phyloP scores from a whole-genome alignment of 176 grass and related monocot species.

The Aegilops speltoides region DNA sequence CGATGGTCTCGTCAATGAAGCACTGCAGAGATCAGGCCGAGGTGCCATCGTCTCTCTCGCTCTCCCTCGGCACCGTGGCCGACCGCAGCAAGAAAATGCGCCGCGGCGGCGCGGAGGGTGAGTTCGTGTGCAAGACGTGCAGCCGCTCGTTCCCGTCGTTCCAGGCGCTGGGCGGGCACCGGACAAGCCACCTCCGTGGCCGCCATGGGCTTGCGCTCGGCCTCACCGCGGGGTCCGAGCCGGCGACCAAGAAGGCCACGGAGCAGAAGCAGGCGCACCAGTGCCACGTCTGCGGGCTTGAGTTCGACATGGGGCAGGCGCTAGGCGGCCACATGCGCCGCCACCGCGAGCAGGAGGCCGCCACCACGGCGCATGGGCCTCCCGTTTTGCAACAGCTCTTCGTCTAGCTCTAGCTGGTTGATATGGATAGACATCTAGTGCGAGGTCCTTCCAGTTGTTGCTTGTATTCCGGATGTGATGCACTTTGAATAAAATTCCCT shows the following conservation, averaged over 20 bases:
- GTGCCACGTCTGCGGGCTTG: slow-evolving; percentile 53
- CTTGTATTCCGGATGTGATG: no score
- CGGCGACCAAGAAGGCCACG: background rate
- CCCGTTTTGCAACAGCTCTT: slow-evolving; percentile 50
- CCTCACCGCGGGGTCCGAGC: background rate
- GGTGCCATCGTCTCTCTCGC: slow-evolving; percentile 21
- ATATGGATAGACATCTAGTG: no score
- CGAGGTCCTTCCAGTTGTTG: no score
- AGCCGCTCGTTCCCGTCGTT: slow-evolving; percentile 54
- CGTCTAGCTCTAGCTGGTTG: slow-evolving; percentile 33
- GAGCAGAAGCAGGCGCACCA: background rate
- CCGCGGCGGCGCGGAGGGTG: background rate
- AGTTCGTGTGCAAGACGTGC: slow-evolving; percentile 68
- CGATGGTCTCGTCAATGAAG: slow-evolving; percentile 4
- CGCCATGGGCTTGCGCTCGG: slow-evolving; percentile 43
- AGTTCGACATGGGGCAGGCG: slow-evolving; percentile 61
- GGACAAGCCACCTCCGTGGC: slow-evolving; percentile 59
- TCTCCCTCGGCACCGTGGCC: background rate
- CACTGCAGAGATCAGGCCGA: slow-evolving; percentile 17
- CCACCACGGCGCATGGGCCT: background rate
- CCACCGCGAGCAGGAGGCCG: slow-evolving; percentile 32
- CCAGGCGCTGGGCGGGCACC: slow-evolving; percentile 65
- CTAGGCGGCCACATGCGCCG: slow-evolving; percentile 64
- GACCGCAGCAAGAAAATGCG: background rate
- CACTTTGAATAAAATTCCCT: no score